Base-by-base conservation (phyloP, 805 yeast genomes). In the Phaffomyces thermotolerans region DNA sequence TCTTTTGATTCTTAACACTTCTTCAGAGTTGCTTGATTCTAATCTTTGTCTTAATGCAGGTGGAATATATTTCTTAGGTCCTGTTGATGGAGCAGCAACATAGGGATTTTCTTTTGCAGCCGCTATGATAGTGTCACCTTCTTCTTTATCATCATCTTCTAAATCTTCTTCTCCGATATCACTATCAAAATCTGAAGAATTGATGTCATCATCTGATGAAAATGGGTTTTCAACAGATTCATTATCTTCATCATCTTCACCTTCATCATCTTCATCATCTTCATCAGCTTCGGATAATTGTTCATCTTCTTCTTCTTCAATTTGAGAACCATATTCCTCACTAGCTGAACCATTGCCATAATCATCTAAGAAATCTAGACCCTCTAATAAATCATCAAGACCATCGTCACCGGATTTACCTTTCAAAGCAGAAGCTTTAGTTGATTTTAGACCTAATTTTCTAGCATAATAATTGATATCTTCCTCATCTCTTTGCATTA, bases 401-500 rank as follows among this genome's bases (percentile, higher is more conserved):
- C 81, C 75, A 62, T 88, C 96, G 56, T 83, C 84, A 13, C 79
- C 88, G 34, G 33, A 30, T 15, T 40, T 40, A 8, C 73, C 80
- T 4, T 57, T 57, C 46, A 60, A 49, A 73, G 75, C 60, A 33
- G 71, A 63, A 38, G 82, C 66, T 14, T 68, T 69, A 43, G 71
- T 72, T 0, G 78, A 76, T 50, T 79, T 79, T 52, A 85, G 60
- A 1, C 95, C 95, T 9, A 90, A 68, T 54, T 84, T 81, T 49
- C 82, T 83, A 4, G 96, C 90, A 60, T 88, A 90, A 57, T 82
- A 87, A 36, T 74, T 78, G 64, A 85, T 80, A 42, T 90, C 95
- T 44, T 77, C 81, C 46, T 86, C 95, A 52, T 85, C 95, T 49
- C 73, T 71, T 39, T 66, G 64, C 52, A 75, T 56, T 30, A 72